These are phyloP conservation scores for Trichoderma pleuroti DNA, from an alignment of 2,329 filamentous ascomycete genomes.

Conservation along the genomic window DNA sequence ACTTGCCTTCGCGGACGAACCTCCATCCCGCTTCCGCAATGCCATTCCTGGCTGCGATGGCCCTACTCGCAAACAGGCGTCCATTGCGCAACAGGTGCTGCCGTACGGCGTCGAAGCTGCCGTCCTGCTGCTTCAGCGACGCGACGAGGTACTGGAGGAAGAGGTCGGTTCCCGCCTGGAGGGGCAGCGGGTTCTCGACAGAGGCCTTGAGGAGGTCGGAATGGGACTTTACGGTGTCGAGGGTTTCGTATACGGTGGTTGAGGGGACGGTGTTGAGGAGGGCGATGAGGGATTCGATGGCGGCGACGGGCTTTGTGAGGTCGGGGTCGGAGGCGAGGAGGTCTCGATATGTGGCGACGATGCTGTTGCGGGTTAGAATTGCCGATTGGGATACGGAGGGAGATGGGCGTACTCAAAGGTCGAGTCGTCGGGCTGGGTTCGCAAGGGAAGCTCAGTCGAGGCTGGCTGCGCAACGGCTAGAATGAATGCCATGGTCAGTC, in stretches of 20 bases:
- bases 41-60: slow-evolving; percentile 77
- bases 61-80: slow-evolving; percentile 78
- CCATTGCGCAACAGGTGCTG: slow-evolving; percentile 83
- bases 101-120: slow-evolving; percentile 71
- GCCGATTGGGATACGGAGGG: neutral
- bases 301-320: slow-evolving; percentile 91
- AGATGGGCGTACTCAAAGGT: slow-evolving; percentile 35
- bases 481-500: neutral
- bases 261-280: slow-evolving; percentile 76
- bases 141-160: slow-evolving; percentile 92
- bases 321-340: slow-evolving; percentile 67
- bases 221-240: slow-evolving; percentile 76
- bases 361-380: slow-evolving; percentile 37
- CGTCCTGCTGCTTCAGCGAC: slow-evolving; percentile 57
- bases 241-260: slow-evolving; percentile 88
- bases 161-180: slow-evolving; percentile 90
- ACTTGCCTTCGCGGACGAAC: slow-evolving; percentile 73
- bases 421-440: slow-evolving; percentile 24
- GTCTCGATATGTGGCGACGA: slow-evolving; percentile 53
- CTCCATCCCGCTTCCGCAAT: slow-evolving; percentile 77
- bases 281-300: slow-evolving; percentile 85
- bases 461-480: slow-evolving; percentile 10
- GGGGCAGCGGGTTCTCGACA: slow-evolving; percentile 83
- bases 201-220: slow-evolving; percentile 73
- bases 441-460: slow-evolving; percentile 24